Conservation (phyloP, 2,329 filamentous ascomycete species). For the Calonectria ilicicola region DNA sequence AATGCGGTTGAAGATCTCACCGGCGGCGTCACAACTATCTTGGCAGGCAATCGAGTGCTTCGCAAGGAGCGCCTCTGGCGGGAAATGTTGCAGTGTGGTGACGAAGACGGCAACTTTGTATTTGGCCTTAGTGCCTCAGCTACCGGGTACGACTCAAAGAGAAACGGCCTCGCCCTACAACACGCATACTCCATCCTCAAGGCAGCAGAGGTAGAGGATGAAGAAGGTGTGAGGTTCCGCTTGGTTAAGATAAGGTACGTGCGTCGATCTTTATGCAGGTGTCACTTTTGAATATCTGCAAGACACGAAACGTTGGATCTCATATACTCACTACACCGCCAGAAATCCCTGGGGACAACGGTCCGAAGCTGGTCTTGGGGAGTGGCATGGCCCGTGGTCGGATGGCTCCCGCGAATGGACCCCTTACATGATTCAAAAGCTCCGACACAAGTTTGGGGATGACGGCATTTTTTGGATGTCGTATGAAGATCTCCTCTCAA, state of each 20-base stretch:
- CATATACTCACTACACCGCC: conserved; percentile 13
- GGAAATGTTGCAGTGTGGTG: conserved; percentile 74
- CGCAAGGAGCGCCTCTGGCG: conserved; percentile 78
- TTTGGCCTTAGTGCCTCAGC: conserved; percentile 58
- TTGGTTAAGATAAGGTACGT: conserved; percentile 59
- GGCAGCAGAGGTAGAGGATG: conserved; percentile 57
- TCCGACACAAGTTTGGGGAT: conserved; percentile 76
- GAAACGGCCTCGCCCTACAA: conserved; percentile 56
- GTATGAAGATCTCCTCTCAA: conserved; percentile 57
- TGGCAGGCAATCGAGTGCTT: conserved; percentile 69
- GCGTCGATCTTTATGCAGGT: not conserved
- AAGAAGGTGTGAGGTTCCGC: conserved; percentile 53
- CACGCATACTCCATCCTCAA: conserved; percentile 66
- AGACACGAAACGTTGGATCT: not conserved
- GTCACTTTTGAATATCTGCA: not conserved
- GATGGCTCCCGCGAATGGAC: conserved; percentile 83
- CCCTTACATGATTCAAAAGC: conserved; percentile 75
- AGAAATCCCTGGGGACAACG: conserved; percentile 80
- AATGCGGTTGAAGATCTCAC: conserved; percentile 62
- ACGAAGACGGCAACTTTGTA: conserved; percentile 76
- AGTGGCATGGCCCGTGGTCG: conserved; percentile 80
- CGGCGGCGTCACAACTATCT: conserved; percentile 67
- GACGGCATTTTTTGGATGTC: conserved; percentile 69
- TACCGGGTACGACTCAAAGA: conserved; percentile 37
- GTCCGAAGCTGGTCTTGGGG: conserved; percentile 53